Evolutionary conservation across 345 rosid genomes (phyloP), one percentile per base, ranked within the genome.

Genomic region (Sapria himalayana): DNA sequence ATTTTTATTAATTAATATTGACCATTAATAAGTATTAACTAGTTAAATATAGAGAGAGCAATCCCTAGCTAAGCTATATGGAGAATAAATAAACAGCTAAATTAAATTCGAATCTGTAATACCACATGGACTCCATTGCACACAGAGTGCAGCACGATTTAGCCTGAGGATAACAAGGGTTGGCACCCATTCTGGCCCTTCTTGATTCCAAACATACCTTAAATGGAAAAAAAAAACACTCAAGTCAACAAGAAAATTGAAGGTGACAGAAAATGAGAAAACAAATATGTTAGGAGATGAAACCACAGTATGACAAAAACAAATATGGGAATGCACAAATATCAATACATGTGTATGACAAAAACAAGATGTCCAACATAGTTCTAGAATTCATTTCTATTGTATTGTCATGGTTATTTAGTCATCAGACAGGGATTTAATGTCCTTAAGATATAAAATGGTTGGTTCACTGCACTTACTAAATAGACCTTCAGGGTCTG

Each of bases 111-210:
- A n/a, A n/a, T n/a, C n/a, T n/a, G n/a, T 20, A 31, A 16, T 74
- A 82, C 98, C 98, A 69, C 52, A 73, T 34, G 95, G 95, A 51
- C 95, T 79, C 98, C 98, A 89, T 39, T 74, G 80, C 49, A 77
- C 91, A 48, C 98, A 89, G 35, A 89, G 84, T 6, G 95, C 98
- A 37, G 95, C 95, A 49, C 86, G 95, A 59, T 89, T 89, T 46
- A 82, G 78, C 70, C 98, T 68, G 43, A 89, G 98, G 52, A 89
- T 82, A 51, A 89, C 98, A 47, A 89, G 85, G 44, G 92, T 89
- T 14, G 98, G 86, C 21, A 79, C 71, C 98, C 98, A 82, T 50
- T 74, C 95, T 11, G 67, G 36, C 22, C 93, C 95, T 73, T 82
- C 95, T 13, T 56, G 59, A 63, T 63, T 89, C 95, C 98, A 89